Evolutionary conservation across 2,329 filamentous ascomycete species (phyloP).

Genomic region (Neurospora sp.): DNA sequence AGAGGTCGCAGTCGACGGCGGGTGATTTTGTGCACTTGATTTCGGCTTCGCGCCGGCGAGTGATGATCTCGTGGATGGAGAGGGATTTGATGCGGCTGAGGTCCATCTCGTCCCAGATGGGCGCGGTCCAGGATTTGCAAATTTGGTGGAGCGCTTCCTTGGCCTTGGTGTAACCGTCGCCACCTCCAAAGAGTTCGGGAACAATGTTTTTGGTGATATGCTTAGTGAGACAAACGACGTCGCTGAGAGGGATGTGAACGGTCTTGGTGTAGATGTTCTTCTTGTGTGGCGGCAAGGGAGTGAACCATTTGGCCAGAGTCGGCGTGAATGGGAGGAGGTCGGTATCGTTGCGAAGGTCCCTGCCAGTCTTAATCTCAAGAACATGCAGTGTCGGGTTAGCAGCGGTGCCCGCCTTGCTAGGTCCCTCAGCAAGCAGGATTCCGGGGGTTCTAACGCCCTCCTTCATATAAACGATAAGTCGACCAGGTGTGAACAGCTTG

Average conservation of each 20-base stretch:
- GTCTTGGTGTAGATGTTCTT: conserved; percentile 59
- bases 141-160: conserved; percentile 59
- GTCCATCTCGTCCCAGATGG: conserved; percentile 76
- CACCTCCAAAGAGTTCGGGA: conserved; percentile 46
- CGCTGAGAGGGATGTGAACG: conserved; percentile 59
- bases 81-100: conserved; percentile 75
- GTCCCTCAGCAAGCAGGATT: conserved; percentile 67
- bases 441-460: conserved; percentile 76
- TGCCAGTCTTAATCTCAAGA: conserved; percentile 62
- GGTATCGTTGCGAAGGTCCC: conserved; percentile 63
- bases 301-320: conserved; percentile 56
- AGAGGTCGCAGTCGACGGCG: conserved; percentile 62
- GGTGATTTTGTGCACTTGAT: conserved; percentile 51
- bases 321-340: conserved; percentile 79
- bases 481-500: conserved; percentile 64
- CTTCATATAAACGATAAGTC: conserved; percentile 75
- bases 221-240: conserved; percentile 77
- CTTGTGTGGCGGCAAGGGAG: conserved; percentile 54
- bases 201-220: conserved; percentile 50
- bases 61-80: conserved; percentile 66
- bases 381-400: conserved; percentile 63
- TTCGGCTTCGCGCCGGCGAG: conserved; percentile 57
- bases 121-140: conserved; percentile 62
- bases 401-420: conserved; percentile 45
- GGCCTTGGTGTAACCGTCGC: conserved; percentile 40